These are phyloP conservation scores for Lodderomyces pseudojiufengensis DNA, from an alignment of 1,139 yeast genomes.

Conservation along the genomic window DNA sequence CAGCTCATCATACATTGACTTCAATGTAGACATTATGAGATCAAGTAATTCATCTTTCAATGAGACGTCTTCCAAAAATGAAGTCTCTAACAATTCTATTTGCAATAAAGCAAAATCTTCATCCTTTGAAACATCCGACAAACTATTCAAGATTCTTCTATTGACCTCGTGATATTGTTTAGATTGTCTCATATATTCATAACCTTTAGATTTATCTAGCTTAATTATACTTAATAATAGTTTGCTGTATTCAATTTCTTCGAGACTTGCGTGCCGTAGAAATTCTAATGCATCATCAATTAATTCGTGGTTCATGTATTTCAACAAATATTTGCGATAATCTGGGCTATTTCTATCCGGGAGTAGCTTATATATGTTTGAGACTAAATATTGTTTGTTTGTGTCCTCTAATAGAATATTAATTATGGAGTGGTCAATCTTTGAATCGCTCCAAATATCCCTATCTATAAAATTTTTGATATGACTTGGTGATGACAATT, in stretches of 20 bases:
- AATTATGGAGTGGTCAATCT: constrained; percentile 4
- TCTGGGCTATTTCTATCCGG: background rate
- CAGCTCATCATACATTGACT: constrained; percentile 14
- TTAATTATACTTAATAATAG: constrained; percentile 29
- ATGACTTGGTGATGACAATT: constrained; percentile 4
- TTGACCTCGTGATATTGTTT: constrained; percentile 28
- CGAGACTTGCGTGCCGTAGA: constrained; percentile 7
- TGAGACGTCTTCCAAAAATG: constrained; percentile 16
- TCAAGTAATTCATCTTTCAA: constrained; percentile 18
- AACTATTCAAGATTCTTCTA: constrained; percentile 29
- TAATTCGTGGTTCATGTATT: constrained; percentile 15
- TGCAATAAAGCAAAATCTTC: constrained; percentile 28
- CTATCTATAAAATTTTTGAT: constrained; percentile 5
- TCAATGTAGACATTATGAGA: constrained; percentile 10
- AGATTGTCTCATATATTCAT: constrained; percentile 28
- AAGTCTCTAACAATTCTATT: constrained; percentile 35
- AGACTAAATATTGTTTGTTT: background rate
- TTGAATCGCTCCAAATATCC: constrained; percentile 6
- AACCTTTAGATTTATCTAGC: constrained; percentile 25
- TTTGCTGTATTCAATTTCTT: constrained; percentile 11
- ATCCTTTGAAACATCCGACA: constrained; percentile 19
- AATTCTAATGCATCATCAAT: constrained; percentile 8
- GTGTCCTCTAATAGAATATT: constrained; percentile 1
- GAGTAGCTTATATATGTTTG: constrained; percentile 6
- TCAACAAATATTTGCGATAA: constrained; percentile 4